phyloP scores from a whole-genome alignment of 306 rosid genomes.

The Benincasa hispida region DNA sequence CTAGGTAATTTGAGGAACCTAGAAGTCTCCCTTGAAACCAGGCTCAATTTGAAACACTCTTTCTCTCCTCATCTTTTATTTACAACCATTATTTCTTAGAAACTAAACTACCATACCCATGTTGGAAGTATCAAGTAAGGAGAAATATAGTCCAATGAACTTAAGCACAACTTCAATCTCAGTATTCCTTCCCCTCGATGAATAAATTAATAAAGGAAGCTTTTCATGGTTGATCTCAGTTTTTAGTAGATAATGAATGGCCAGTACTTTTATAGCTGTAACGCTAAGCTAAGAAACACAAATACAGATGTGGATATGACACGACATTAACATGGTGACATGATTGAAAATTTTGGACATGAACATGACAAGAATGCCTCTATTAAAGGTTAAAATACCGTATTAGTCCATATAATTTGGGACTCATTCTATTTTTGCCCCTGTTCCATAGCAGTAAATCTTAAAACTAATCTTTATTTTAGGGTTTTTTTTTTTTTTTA shows the following conservation, averaged over 20 bases:
- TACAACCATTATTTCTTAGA: not conserved
- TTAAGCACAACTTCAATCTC: not conserved
- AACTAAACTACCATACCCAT: not conserved
- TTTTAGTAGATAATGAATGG: not conserved
- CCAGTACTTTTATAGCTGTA: not conserved
- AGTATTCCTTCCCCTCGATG: not conserved
- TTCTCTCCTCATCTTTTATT: not conserved
- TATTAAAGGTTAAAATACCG: no score
- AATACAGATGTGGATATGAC: no score
- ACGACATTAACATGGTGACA: no score
- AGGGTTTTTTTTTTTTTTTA: no score
- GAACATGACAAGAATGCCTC: no score
- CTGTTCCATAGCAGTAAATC: no score
- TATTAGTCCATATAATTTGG: no score
- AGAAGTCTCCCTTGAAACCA: not conserved
- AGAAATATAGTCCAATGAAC: not conserved
- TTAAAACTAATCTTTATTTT: no score
- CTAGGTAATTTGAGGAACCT: not conserved
- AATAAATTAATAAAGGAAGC: not conserved
- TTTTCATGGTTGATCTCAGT: not conserved
- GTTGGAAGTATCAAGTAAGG: not conserved
- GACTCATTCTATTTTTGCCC: no score
- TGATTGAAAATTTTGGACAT: no score
- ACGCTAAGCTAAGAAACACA: not conserved
- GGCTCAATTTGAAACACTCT: not conserved